phyloP scores from a whole-genome alignment of 768 basidiomycete genomes.

The Mycena indigotica region DNA sequence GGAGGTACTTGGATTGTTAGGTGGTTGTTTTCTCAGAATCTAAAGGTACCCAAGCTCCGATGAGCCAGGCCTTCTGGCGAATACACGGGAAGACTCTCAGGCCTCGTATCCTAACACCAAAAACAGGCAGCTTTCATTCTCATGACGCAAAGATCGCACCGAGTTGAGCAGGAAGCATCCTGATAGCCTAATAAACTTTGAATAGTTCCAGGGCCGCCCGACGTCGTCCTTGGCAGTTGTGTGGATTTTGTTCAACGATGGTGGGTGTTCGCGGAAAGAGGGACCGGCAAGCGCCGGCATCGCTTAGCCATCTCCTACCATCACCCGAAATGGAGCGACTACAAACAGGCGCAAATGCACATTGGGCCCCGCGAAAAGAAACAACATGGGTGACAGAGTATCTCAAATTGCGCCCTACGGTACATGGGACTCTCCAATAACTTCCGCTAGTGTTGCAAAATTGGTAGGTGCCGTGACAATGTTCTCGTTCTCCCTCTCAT shows the following conservation, averaged over 20 bases:
- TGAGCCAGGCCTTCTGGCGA: neutral
- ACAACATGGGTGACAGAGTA: neutral
- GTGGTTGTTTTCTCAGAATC: too few relatives aligned
- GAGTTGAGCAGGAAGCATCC: neutral
- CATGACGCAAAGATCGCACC: neutral
- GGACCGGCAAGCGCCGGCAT: neutral
- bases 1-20: too few relatives aligned
- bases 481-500: neutral
- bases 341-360: neutral
- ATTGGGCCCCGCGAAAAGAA: neutral
- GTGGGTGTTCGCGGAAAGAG: neutral
- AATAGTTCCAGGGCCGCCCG: neutral
- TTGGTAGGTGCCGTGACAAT: constrained; percentile 14
- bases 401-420: constrained; percentile 34
- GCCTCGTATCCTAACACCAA: neutral
- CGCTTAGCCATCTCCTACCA: neutral
- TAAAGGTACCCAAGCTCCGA: too few relatives aligned
- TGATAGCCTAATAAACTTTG: neutral
- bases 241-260: neutral
- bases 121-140: neutral
- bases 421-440: constrained; percentile 39
- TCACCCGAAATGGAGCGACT: neutral
- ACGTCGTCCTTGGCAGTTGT: neutral
- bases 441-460: constrained; percentile 31
- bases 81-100: neutral